Percentiles rank a stretch among this genome's conserved stretches.
Conservation (phyloP, 1,284 basidiomycete genomes). For the Phlebopus sp. region DNA sequence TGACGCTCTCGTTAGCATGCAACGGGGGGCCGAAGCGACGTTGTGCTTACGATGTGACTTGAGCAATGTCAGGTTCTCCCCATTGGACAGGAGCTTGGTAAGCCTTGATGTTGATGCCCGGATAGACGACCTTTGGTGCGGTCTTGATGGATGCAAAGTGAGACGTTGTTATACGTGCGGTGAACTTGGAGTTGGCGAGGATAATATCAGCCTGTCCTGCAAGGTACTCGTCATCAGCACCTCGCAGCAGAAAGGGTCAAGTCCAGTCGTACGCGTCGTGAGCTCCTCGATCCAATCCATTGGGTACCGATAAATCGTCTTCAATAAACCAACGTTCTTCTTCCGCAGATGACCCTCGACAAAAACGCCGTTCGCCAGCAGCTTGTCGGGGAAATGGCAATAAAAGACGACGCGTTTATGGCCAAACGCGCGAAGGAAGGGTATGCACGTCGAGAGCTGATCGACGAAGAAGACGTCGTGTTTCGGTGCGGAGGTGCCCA, state of each 20-base stretch:
- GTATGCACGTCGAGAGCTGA: constrained; percentile 90
- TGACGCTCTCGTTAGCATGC: constrained; percentile 8
- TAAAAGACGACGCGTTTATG: constrained; percentile 89
- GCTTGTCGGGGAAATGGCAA: constrained; percentile 96
- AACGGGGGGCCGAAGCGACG: neutral
- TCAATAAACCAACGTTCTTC: constrained; percentile 51
- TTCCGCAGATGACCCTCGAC: constrained; percentile 47
- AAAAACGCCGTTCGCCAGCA: constrained; percentile 79
- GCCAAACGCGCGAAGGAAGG: constrained; percentile 69
- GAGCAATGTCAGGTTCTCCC: constrained; percentile 49
- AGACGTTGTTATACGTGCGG: constrained; percentile 72
- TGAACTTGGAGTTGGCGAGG: constrained; percentile 92
- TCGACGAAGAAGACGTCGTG: constrained; percentile 94
- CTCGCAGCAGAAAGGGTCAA: neutral
- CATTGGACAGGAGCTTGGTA: constrained; percentile 51
- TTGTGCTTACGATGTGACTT: constrained; percentile 66
- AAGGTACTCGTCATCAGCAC: neutral
- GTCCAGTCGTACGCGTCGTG: constrained; percentile 73
- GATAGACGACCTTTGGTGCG: constrained; percentile 81
- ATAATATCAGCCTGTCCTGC: constrained; percentile 85
- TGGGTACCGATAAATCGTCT: constrained; percentile 79
- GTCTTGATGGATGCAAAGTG: constrained; percentile 72
- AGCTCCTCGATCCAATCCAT: constrained; percentile 90
- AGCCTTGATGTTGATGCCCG: constrained; percentile 81
- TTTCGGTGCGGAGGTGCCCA: constrained; percentile 41